Conservation (phyloP, 371 early-diverging fungal species). For the Conidiobolus incongruus region DNA sequence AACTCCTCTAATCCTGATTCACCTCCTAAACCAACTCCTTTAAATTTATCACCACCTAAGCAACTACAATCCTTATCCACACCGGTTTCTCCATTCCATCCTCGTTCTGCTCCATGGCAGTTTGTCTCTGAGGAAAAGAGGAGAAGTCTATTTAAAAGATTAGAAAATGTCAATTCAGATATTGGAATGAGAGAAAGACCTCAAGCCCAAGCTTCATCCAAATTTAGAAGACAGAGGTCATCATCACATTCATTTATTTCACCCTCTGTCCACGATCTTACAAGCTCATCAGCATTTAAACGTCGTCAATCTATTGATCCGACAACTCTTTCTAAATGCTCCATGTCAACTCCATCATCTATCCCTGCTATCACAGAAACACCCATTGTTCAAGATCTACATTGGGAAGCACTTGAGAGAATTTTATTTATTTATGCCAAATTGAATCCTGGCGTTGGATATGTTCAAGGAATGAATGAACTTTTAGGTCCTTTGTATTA, state of each 20-base stretch:
- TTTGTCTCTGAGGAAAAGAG: background rate
- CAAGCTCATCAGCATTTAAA: slow-evolving; percentile 32
- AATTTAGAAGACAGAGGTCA: background rate
- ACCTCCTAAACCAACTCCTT: background rate
- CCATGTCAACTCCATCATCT: background rate
- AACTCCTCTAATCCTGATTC: background rate
- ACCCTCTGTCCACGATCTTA: slow-evolving; percentile 17
- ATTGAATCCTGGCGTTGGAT: slow-evolving; percentile 65
- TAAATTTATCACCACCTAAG: background rate
- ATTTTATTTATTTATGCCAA: slow-evolving; percentile 65
- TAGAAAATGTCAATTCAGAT: no score
- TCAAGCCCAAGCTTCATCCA: background rate
- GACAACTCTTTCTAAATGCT: slow-evolving; percentile 7
- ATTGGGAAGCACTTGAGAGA: slow-evolving; percentile 67
- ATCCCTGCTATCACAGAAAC: slow-evolving; percentile 1
- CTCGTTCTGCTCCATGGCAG: background rate
- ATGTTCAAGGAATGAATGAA: slow-evolving; percentile 84
- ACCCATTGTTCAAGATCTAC: slow-evolving; percentile 20
- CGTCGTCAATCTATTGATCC: slow-evolving; percentile 27
- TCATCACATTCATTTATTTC: background rate
- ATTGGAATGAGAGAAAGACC: no score
- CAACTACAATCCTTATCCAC: background rate
- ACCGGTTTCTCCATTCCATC: background rate
- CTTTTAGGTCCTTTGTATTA: slow-evolving; percentile 67
- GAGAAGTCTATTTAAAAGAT: no score